Evolutionary conservation across 2,329 filamentous ascomycete species (phyloP), one percentile per base, ranked within the genome.

Genomic region (Pseudogymnoascus sp.): DNA sequence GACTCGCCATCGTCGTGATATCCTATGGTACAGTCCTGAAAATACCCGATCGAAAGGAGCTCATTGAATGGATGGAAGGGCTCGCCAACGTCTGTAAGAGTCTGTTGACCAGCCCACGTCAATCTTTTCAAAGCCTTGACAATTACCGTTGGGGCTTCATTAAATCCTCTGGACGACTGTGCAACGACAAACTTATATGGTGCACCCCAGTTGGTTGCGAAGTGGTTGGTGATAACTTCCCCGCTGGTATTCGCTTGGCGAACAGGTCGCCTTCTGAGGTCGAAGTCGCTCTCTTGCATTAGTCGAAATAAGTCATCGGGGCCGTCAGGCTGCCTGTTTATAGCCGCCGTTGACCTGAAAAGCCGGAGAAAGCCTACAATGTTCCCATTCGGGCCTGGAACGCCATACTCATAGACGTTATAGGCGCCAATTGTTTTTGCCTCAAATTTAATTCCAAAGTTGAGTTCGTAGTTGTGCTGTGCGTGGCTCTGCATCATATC

Each of bases 1-100:
- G 73, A 74, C 68, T 89, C 86, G 4, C 86, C 86, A 65, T 89
- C 87, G 62, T 88, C 85, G 63, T 89, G 86, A 66, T 81, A 86
- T 75, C 74, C 78, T 60, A 89, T 87, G 29, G 77, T 77, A 58
- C 84, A 81, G 0, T 77, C 72, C 67, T 87, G 78, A 67, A 87
- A 82, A 68, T 88, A 89, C 0, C 81, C 84, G 0, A 88, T 74
- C 1, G 81, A 79, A 0, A 88, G 78, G 5, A 85, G 72, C 68
- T 89, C 86, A 64, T 89, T 88, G 73, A 87, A 87, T 5, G 79
- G 74, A 0, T 74, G 64, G 21, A 73, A 69, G 2, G 39, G 13
- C 8, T 65, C 64, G 42, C 52, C 37, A 3, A 65, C 37, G 1
- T 59, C 31, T 3, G 48, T 59, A 0, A 83, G 70, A 0, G 79